Evolutionary conservation across 2,329 filamentous ascomycete species (phyloP).

Genomic region (Paecilomyces fulvus): DNA sequence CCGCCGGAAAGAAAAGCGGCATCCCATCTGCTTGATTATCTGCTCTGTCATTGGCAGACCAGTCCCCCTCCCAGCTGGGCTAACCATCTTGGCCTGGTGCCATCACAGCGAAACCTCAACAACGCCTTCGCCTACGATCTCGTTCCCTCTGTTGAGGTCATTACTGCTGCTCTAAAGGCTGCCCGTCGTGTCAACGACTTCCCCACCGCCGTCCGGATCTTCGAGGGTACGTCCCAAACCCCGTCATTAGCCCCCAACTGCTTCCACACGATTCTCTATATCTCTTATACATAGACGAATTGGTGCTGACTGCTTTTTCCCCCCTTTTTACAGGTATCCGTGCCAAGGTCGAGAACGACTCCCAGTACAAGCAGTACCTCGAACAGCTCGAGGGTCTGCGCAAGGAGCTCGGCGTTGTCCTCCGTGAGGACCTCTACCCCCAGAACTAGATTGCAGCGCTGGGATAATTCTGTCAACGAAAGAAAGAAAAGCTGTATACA

Average conservation of each 20-base stretch:
- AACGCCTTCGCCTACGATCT: conserved; percentile 99
- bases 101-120: conserved; percentile 77
- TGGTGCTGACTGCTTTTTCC: conserved; percentile 5
- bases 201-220: conserved; percentile 95
- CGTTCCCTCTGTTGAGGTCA: conserved; percentile 85
- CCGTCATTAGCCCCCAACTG: neutral
- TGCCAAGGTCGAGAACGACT: conserved; percentile 98
- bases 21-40: conserved; percentile 6
- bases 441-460: conserved; percentile 33
- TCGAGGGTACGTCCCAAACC: conserved; percentile 66
- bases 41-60: conserved; percentile 11
- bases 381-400: conserved; percentile 85
- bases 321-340: conserved; percentile 66
- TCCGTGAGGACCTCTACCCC: conserved; percentile 92
- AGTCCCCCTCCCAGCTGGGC: conserved; percentile 5
- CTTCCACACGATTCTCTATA: neutral
- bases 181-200: conserved; percentile 96
- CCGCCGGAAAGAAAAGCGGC: conserved; percentile 9
- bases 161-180: conserved; percentile 84
- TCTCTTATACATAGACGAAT: conserved; percentile 2
- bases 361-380: conserved; percentile 93
- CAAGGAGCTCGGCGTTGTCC: conserved; percentile 82
- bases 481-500: conserved; percentile 31
- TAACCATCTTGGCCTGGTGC: conserved; percentile 2
- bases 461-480: conserved; percentile 9